Evolutionary conservation across 2,329 filamentous ascomycete species (phyloP), one percentile per base, ranked within the genome.

Genomic region (Stemphylium vesicarium): DNA sequence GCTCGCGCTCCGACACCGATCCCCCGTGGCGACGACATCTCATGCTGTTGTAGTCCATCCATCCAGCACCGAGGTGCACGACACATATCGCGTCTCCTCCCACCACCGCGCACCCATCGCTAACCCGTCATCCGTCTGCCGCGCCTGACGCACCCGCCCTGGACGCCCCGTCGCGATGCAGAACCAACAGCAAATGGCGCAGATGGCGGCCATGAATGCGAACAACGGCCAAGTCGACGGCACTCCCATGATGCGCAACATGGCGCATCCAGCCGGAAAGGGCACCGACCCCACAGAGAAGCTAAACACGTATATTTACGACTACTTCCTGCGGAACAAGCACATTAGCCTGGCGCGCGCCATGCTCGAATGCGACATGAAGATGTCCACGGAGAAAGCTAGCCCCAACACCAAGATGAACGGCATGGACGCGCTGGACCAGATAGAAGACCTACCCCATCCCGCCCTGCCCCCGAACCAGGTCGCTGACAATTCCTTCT

Each of bases 241-340:
- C 68, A 80, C 80, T 71, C 83, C 83, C 70, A 88, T 88, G 83
- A 89, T 88, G 86, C 86, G 85, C 72, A 88, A 86, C 70, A 72
- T 66, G 74, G 69, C 65, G 62, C 79, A 69, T 22, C 73, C 70
- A 73, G 60, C 60, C 44, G 59, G 57, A 37, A 50, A 44, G 26
- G 47, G 41, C 48, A 60, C 54, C 31, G 74, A 78, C 56, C 75
- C 77, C 57, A 70, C 76, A 60, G 85, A 82, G 43, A 78, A 87
- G 56, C 83, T 95, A 46, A 93, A 94, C 78, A 94, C 91, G 16
- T 93, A 93, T 75, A 95, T 95, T 64, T 95, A 94, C 82, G 91
- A 95, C 71, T 94, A 95, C 75, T 94, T 98, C 63, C 81, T 97
- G 63, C 91, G 90, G 70, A 90, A 92, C 75, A 85, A 87, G 65